These are phyloP conservation scores for Ambrosia hybrid DNA, from an alignment of 140 eudicot genomes.

Conservation along the genomic window DNA sequence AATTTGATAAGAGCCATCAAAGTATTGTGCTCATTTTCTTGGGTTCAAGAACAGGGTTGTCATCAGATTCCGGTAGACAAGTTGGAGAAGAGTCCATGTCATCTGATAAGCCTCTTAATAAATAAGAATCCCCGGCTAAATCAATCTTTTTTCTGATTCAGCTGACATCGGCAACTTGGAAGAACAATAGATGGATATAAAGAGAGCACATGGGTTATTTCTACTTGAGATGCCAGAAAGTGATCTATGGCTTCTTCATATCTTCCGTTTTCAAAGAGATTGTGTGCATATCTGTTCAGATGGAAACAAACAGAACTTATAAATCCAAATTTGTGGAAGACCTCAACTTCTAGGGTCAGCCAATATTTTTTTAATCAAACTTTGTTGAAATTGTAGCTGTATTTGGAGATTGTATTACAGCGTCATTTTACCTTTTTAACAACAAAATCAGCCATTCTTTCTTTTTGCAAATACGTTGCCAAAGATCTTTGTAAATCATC, in stretches of 20 bases:
- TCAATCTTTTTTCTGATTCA: constrained; percentile 65
- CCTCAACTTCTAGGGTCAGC: not conserved
- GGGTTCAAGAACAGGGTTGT: constrained; percentile 53
- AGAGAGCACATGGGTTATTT: constrained; percentile 84
- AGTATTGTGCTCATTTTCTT: constrained; percentile 82
- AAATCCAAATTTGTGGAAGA: constrained; percentile 5
- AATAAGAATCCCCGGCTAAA: constrained; percentile 24
- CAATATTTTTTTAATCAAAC: no score
- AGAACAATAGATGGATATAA: constrained; percentile 74
- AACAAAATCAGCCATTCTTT: no score
- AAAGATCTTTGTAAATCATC: no score
- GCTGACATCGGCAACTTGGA: constrained; percentile 52
- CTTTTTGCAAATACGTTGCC: no score
- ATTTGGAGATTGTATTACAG: no score
- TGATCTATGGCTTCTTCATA: constrained; percentile 97
- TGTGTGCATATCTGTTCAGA: constrained; percentile 79
- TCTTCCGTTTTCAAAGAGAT: constrained; percentile 78
- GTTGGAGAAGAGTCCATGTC: constrained; percentile 68
- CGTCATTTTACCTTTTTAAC: no score
- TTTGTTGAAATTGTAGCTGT: no score
- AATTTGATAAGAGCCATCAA: constrained; percentile 85
- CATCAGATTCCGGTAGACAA: constrained; percentile 57
- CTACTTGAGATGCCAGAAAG: constrained; percentile 91
- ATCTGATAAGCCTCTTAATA: constrained; percentile 42
- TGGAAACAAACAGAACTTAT: not conserved